Base-by-base conservation (phyloP, 2,329 filamentous ascomycete species). In the Aspergillus tubingensis region DNA sequence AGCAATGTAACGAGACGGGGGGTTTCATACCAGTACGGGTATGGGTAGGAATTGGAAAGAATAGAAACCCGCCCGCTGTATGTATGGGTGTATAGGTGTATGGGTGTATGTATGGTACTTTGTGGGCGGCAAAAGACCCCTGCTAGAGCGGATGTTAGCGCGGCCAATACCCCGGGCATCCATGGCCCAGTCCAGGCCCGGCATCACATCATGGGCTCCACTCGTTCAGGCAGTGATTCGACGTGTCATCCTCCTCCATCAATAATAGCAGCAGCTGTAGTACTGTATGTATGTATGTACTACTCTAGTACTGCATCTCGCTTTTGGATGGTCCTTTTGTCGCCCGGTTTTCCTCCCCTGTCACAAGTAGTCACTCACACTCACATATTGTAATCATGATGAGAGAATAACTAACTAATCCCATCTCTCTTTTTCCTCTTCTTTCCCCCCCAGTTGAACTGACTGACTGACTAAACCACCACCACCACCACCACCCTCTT, bases 101-200 rank as follows among this genome's bases (percentile, higher is more conserved):
- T 27, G 44, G 21, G 1, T 30, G 27, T 30, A 15, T 27, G 44
- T 48, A 30, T 19, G 44, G 44, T 49, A 49, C 44, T 49, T 50
- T 13, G 23, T 17, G 47, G 25, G 47, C 25, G 47, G 47, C 47
- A 30, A 36, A 36, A 36, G 47, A 27, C 44, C 23, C 21, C 44
- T 25, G 44, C 44, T n/a, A 23, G 51, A 25, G 27, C 57, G 30
- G 41, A 19, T 43, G 13, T 21, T 53, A 36, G 56, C n/a, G 39
- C 25, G 25, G 17, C 41, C 57, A 50, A 43, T 55, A 59, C 51
- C 41, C 43, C 52, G 41, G 48, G 32, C 51, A 62, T 39, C 49
- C 47, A 63, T 63, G 62, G 62, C 48, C 62, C 56, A 57, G 59
- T 59, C 62, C 62, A 63, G 62, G 62, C 62, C 62, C 54, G 8